Base-by-base conservation (phyloP, 768 basidiomycete species). In the Pisolithus orientalis region DNA sequence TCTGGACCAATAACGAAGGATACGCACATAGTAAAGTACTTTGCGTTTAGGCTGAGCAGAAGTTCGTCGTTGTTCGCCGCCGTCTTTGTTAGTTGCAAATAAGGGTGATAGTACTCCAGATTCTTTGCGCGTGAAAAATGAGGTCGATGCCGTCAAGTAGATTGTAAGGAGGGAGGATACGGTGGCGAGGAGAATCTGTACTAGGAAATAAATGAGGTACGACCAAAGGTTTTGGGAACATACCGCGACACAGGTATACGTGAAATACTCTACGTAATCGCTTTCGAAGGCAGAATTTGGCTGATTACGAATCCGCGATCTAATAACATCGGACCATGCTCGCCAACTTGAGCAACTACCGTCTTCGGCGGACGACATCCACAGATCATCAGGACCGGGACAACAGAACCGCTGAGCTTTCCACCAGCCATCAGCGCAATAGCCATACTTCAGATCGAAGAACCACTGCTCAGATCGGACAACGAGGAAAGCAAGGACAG, bases 381-480 rank as follows among this genome's bases (percentile, higher is more conserved):
- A 44, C 14, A 51, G 55, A 28, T 53, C 48, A 4, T 25, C 58
- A 10, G 67, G 34, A 27, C 55, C 56, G 13, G 83, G 79, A 65
- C 94, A 97, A 65, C 95, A 99, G 68, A 92, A 91, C 3, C 84
- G 74, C 57, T 80, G 84, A 1, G 91, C 82, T 58, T 79, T 85
- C 72, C 78, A 85, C 84, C 87, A 87, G 1, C 75, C 75, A 0
- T 69, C 67, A 2, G 61, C 60, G 67, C 95, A 99, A 64, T 89
- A 90, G 0, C 96, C 96, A 47, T 92, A 89, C 69, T 98, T 98
- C 51, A 86, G 64, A 67, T 95, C 92, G 61, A 97, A 99, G 8
- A 98, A 73, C 77, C 83, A 85, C 64, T 88, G 86, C 63, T 99
- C 96, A 53, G 80, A 76, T 17, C 89, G 82, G 38, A 94, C 81